Conservation (phyloP, 78 protist genomes). For the Emiliania huxleyi region DNA sequence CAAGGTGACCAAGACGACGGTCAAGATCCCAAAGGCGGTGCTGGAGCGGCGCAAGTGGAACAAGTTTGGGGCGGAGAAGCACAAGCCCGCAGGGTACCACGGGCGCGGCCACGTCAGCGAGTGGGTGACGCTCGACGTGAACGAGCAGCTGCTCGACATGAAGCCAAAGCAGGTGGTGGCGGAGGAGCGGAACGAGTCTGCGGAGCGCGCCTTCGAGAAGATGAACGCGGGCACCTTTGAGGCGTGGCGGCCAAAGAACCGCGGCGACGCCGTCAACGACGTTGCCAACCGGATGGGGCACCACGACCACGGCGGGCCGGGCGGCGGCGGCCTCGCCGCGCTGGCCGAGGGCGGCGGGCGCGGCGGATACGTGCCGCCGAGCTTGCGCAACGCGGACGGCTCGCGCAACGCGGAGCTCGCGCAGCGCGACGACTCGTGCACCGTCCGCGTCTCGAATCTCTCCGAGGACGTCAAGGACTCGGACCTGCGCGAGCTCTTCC, state of each 20-base stretch:
- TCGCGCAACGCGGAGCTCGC: not conserved
- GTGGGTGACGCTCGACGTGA: not conserved
- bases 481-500: constrained; percentile 65
- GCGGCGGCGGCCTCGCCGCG: not conserved
- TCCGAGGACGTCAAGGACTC: constrained; percentile 55
- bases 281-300: not conserved
- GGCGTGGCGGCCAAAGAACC: constrained; percentile 13
- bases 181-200: not conserved
- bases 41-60: not conserved
- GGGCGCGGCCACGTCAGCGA: not conserved
- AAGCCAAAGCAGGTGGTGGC: not conserved
- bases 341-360: not conserved
- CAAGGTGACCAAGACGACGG: not conserved
- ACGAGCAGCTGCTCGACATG: not conserved
- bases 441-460: constrained; percentile 61
- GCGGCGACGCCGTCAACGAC: not conserved
- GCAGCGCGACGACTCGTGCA: constrained; percentile 44
- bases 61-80: not conserved
- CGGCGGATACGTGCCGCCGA: not conserved
- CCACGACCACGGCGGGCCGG: not conserved
- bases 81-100: not conserved
- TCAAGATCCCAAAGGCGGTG: not conserved
- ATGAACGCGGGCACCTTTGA: not conserved
- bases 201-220: constrained; percentile 15
- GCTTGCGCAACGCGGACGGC: constrained; percentile 17